Base-by-base conservation (phyloP, 2,329 filamentous ascomycete species). In the Apiospora phragmitis region DNA sequence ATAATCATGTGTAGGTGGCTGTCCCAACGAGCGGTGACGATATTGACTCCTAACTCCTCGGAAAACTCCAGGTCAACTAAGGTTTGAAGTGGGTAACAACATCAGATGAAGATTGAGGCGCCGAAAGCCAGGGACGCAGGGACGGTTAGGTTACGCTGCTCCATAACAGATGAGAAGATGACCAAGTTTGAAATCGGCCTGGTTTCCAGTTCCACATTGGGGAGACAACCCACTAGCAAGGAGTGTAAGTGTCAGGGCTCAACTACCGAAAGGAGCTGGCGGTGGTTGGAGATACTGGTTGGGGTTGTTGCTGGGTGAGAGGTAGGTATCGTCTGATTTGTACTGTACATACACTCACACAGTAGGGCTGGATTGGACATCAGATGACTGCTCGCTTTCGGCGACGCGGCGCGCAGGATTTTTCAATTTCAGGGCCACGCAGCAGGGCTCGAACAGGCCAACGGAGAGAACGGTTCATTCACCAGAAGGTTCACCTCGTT, bases 21-120 rank as follows among this genome's bases (percentile, higher is more conserved):
- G 32, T 38, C 18, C 11, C 9, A 62, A 62, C 18, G 29, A 62
- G 55, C 55, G 55, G 55, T 62, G 55, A 62, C 55, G 55, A 62
- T 38, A 38, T 35, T 38, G 55, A 62, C 55, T 62, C 32, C 32
- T 62, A 29, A 14, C 3, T 35, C 18, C 16, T 59, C 51, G 51
- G 51, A 59, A 29, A 59, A 59, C 51, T 35, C 51, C 51, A 59
- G 51, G 29, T 21, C 7, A 59, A 35, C 51, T 38, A 62, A 62
- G 55, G 55, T 62, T 62, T 62, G 29, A 8, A 62, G 55, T 62
- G 55, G 55, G 32, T 62, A 62, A 62, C 32, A 35, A 38, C 55
- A 62, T 62, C 55, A 62, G 55, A 62, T 62, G 55, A 62, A 62
- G 55, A 62, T 62, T 38, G 32, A 62, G 55, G 32, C 51, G 35